Conservation (phyloP, 768 basidiomycete species). For the Tremella fuciformis region DNA sequence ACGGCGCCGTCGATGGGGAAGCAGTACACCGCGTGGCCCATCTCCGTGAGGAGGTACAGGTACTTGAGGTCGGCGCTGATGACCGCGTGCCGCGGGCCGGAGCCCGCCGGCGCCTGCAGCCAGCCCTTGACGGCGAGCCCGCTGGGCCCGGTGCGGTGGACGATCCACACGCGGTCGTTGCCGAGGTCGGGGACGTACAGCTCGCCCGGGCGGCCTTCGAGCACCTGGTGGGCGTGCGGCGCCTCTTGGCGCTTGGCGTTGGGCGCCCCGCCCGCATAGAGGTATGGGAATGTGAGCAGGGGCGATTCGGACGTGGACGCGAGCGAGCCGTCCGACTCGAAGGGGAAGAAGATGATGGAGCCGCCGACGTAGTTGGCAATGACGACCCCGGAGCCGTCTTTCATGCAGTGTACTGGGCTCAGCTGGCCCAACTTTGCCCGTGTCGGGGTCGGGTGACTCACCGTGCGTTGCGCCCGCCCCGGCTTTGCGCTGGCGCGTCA, state of each 20-base stretch:
- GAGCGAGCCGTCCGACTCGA: conserved; percentile 53
- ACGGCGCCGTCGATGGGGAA: conserved; percentile 28
- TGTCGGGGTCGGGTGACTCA: conserved; percentile 13
- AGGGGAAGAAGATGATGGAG: conserved; percentile 60
- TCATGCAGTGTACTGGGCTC: conserved; percentile 66
- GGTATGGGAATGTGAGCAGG: conserved; percentile 50
- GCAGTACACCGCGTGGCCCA: conserved; percentile 36
- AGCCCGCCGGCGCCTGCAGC: conserved; percentile 54
- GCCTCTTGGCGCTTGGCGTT: conserved; percentile 65
- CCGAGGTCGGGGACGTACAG: conserved; percentile 75
- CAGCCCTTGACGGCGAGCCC: conserved; percentile 59
- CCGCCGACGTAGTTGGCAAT: conserved; percentile 74
- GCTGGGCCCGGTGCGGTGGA: conserved; percentile 55
- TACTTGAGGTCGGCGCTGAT: conserved; percentile 38
- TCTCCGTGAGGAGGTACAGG: conserved; percentile 49
- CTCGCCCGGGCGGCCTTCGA: conserved; percentile 56
- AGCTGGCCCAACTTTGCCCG: conserved; percentile 59
- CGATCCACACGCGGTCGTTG: conserved; percentile 64
- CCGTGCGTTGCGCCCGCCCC: conserved; percentile 41
- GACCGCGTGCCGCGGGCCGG: conserved; percentile 39
- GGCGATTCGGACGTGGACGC: conserved; percentile 26
- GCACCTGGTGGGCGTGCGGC: conserved; percentile 75
- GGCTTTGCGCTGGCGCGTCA: conserved; percentile 45
- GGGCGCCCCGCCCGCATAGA: conserved; percentile 58
- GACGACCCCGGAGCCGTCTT: conserved; percentile 61